Base-by-base conservation (phyloP, 2,329 filamentous ascomycete genomes). In the Fusarium sublunatum region DNA sequence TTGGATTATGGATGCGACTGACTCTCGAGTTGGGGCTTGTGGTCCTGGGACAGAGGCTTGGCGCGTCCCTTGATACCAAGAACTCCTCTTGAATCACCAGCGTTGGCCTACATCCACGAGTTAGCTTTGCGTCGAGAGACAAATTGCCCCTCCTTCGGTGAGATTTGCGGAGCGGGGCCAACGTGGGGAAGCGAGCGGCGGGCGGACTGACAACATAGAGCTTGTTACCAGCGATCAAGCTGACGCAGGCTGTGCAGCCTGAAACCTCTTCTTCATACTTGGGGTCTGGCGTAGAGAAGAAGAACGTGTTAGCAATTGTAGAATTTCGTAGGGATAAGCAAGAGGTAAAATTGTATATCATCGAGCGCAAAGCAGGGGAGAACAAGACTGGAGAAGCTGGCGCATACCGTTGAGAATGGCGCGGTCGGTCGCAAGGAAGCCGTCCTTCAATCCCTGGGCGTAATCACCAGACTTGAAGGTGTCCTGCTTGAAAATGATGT, bases 11-110 rank as follows among this genome's bases (percentile, higher is more conserved):
- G 47, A 53, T 55, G 54, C 28, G n/a, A 77, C 82, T 55, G 75
- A 96, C 93, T 92, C 86, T 99, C 95, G 70, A 98, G 97, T 77
- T 97, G 93, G 38, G 95, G 95, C 81, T 99, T 99, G 84, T 99
- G 95, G 77, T 99, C 95, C 75, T 96, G 96, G n/a, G 95, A 99
- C 59, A 99, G 84, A 48, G 95, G 95, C 82, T 98, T 99, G 69
- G 95, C 95, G 72, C 95, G 88, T 67, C 95, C 95, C 82, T 98
- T 99, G 73, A 99, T 92, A 71, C 95, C 95, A 67, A 99, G 81
- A 25, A 99, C 95, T 74, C 90, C 92, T 82, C 95, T 88, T 64
- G 95, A 99, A 78, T 99, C 95, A 74, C 95, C 95, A 64, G 95
- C 92, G 76, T 99, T 99, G 73, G 92, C 95, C 95, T 99, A 70